Base-by-base conservation (phyloP, 768 basidiomycete genomes). In the Termitomyces sp. region DNA sequence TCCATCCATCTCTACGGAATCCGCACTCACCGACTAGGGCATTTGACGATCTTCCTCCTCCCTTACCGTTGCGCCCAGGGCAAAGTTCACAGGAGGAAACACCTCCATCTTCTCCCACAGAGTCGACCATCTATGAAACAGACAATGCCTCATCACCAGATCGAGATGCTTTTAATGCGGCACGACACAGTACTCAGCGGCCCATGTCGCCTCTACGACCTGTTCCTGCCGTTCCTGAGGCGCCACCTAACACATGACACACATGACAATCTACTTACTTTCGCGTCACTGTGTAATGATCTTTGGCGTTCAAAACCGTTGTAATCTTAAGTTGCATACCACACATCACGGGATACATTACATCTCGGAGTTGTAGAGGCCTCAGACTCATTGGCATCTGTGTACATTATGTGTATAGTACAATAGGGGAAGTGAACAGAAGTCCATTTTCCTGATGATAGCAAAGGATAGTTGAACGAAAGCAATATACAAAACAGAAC, bases 1-100 rank as follows among this genome's bases (percentile, higher is more conserved):
- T 92, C 50, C 90, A 92, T 59, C 90, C 89, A 12, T 90, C 89
- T 12, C 72, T 82, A 22, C 81, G 88, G 25, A 77, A 77, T 63
- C 73, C 76, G 16, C 65, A 71, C 33, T 77, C 83, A 0, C 83
- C 86, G 5, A 76, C 65, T 18, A 72, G 70, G 59, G 76, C 74
- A 48, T 62, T 50, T 7, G 38, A 71, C 62, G 69, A 69, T 40
- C 62, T 33, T 15, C 60, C 61, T 1, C 36, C 52, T 45, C 60
- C 68, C 2, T 41, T 69, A 23, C 66, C 67, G 15, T 57, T 63
- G 29, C 67, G 66, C 44, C 46, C 62, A 7, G 57, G 54, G 9
- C 56, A 57, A 15, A 60, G 51, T 11, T 25, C 40, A 20, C 55
- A 59, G 11, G 72, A 73, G 29, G 69, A 70, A 48, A 66, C 59